phyloP scores from a whole-genome alignment of 1,284 basidiomycete genomes.

The Coriolopsis trogii region DNA sequence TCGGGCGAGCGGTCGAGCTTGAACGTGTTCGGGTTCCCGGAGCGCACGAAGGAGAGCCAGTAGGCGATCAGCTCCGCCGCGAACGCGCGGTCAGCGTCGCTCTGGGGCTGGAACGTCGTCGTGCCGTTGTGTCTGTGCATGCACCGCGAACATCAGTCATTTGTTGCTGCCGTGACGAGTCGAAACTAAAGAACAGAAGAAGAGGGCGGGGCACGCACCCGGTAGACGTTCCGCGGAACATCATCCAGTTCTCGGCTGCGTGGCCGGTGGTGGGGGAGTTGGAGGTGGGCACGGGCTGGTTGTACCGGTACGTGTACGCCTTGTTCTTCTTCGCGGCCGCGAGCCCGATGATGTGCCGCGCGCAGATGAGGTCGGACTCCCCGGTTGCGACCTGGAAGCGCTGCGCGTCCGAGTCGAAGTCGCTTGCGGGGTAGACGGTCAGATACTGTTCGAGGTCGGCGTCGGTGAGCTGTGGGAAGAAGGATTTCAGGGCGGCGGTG shows the following conservation, averaged over 20 bases:
- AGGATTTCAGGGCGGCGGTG: constrained; percentile 37
- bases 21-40: constrained; percentile 51
- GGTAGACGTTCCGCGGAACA: constrained; percentile 61
- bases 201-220: constrained; percentile 42
- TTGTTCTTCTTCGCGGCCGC: constrained; percentile 36
- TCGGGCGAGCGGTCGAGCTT: constrained; percentile 49
- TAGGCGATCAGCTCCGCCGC: constrained; percentile 59
- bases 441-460: constrained; percentile 41
- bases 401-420: constrained; percentile 43
- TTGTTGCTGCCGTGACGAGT: too few species aligned
- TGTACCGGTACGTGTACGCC: constrained; percentile 58
- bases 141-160: background rate
- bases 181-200: background rate
- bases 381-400: constrained; percentile 49
- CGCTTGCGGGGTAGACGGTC: constrained; percentile 41
- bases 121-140: constrained; percentile 49
- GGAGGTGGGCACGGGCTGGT: constrained; percentile 51
- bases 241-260: constrained; percentile 66
- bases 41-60: constrained; percentile 62
- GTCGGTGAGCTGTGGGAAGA: constrained; percentile 48
- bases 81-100: constrained; percentile 47
- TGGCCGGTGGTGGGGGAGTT: constrained; percentile 43
- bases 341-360: constrained; percentile 48
- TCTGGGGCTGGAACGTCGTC: constrained; percentile 42
- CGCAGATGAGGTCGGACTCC: constrained; percentile 51